Evolutionary conservation across 352 stramenopile species (phyloP).

Genomic region (Phytophthora pisi): DNA sequence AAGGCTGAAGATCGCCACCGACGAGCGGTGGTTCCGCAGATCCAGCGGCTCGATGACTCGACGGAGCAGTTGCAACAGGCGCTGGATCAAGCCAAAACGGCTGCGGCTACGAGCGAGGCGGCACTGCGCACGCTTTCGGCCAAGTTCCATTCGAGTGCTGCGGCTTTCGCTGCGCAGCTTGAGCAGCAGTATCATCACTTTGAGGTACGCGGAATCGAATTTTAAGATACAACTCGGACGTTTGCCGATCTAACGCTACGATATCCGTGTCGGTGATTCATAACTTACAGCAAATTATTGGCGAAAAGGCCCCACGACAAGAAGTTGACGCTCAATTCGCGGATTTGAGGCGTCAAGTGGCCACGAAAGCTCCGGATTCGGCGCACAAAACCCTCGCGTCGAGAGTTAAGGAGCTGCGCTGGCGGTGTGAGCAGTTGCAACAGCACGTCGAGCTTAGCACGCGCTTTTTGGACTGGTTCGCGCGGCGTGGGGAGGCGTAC

Average conservation of each 20-base stretch:
- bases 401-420: slow-evolving; percentile 17
- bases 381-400: slow-evolving; percentile 23
- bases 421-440: slow-evolving; percentile 38
- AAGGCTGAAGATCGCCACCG: slow-evolving; percentile 21
- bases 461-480: slow-evolving; percentile 81
- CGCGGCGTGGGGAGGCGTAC: slow-evolving; percentile 65
- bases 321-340: slow-evolving; percentile 25
- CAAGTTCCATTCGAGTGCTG: slow-evolving; percentile 41
- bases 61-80: slow-evolving; percentile 27
- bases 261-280: not conserved
- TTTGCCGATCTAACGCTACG: not conserved
- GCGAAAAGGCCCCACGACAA: slow-evolving; percentile 24
- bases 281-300: slow-evolving; percentile 19
- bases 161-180: slow-evolving; percentile 29
- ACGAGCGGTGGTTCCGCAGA: slow-evolving; percentile 13
- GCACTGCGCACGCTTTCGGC: slow-evolving; percentile 38
- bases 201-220: slow-evolving; percentile 24
- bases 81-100: slow-evolving; percentile 24
- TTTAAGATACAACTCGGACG: not conserved
- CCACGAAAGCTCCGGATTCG: slow-evolving; percentile 18
- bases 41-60: slow-evolving; percentile 20
- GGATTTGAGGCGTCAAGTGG: slow-evolving; percentile 26
- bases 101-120: slow-evolving; percentile 28
- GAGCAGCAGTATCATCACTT: slow-evolving; percentile 37
- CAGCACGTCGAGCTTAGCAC: slow-evolving; percentile 58